Evolutionary conservation across 2,329 filamentous ascomycete species (phyloP), one percentile per base, ranked within the genome.

Genomic region (Epichloe brachyelytri): DNA sequence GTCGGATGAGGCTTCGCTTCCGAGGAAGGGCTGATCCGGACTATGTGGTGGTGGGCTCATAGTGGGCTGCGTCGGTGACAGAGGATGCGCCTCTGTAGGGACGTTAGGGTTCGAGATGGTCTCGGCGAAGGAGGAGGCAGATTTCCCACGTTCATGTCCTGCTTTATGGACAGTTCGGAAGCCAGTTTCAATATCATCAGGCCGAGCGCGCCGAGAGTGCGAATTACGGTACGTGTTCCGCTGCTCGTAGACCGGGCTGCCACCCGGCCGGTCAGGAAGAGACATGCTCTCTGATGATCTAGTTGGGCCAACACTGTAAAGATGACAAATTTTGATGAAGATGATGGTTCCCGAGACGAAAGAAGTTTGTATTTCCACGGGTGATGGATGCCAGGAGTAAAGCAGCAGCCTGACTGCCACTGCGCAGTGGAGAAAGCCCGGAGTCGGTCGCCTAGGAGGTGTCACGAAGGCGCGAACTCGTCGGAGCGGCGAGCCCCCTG

Each of bases 1-100:
- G 93, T 55, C 86, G 79, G 63, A 98, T 83, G 56, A 98, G 73
- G 66, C 88, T 96, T 65, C 86, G 82, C 70, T 97, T 97, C 59
- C 90, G 82, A 54, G 70, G 54, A 79, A 65, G 39, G 67, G 63
- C 49, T 67, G 63, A 48, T 69, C 61, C 54, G 57, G 55, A 41
- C 55, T 55, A 15, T 52, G 56, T 37, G 60, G 57, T 30, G 64
- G 58, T n/a, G 65, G 53, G 37, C 69, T 68, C 43, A 61, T 62
- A 34, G 58, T 54, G 14, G 58, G 58, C 48, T 57, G 58, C 43
- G 71, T 70, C 33, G 75, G 74, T 43, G 76, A 78, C 62, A 80
- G 69, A 62, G 75, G 77, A 55, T 72, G 65, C 58, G 65, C 73
- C 63, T 83, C 80, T 70, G 72, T 71, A 63, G 76, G 73, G 53